Percentiles rank a stretch among this genome's conserved stretches.
These are phyloP conservation scores for Pichia cactophila DNA, from an alignment of 1,139 yeast genomes.

Conservation along the genomic window DNA sequence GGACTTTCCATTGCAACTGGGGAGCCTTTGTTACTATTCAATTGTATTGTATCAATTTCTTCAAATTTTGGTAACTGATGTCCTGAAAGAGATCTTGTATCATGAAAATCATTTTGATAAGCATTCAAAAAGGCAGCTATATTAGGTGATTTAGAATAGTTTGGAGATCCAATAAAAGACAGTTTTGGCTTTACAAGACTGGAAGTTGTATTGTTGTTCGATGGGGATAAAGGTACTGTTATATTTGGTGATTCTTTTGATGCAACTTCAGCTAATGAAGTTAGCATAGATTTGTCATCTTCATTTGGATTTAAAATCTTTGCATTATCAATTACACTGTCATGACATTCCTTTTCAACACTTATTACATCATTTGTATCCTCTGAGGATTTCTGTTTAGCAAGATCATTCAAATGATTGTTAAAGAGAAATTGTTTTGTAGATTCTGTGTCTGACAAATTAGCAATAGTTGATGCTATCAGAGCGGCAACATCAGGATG, in stretches of 20 bases:
- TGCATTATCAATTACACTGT: too few relatives aligned
- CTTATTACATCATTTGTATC: background rate
- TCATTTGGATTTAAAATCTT: background rate
- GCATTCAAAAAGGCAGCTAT: constrained; percentile 2
- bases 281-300: constrained; percentile 6
- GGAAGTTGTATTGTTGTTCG: constrained; percentile 1
- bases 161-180: background rate
- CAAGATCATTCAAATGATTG: background rate
- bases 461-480: constrained; percentile 16
- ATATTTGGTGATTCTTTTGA: constrained; percentile 13
- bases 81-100: background rate
- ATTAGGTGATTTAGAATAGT: constrained; percentile 11
- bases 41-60: constrained; percentile 6
- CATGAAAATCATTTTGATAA: background rate
- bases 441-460: constrained; percentile 16
- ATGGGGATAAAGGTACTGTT: constrained; percentile 11
- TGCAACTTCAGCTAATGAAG: constrained; percentile 19
- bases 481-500: constrained; percentile 33
- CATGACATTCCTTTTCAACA: background rate
- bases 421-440: constrained; percentile 10
- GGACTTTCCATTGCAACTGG: background rate
- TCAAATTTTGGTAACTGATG: background rate
- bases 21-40: constrained; percentile 2
- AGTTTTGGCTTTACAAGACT: background rate
- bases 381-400: background rate